Base-by-base conservation (phyloP, 176 grass and related monocot species). In the Oryza officinalis region DNA sequence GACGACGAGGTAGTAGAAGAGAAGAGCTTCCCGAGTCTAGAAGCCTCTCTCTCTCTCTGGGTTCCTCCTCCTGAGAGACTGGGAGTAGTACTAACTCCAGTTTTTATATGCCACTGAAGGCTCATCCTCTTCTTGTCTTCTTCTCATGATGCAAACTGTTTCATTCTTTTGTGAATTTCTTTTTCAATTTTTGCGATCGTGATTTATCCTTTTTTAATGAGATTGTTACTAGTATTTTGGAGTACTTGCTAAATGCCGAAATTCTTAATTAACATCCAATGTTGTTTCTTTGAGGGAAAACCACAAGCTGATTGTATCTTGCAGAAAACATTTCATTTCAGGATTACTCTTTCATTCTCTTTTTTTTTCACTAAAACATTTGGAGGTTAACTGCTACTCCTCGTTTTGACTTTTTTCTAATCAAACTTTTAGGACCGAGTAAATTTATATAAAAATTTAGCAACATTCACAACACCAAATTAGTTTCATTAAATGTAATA, bases 91-190 rank as follows among this genome's bases (percentile, higher is more conserved):
- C 35, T 33, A 33, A 33, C n/a, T 37, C 37, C 37, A 38, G 37
- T 38, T 38, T 72, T 45, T 86, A 46, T 83, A 20, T 69, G 67
- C 88, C 83, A 90, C 88, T 61, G 8, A 37, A 13, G 59, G 30
- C 67, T 68, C 63, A 87, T 90, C 84, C 68, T 83, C 44, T 75
- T 27, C 0, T 46, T 46, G 46, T 80, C 66, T 68, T 50, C 33
- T 6, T 11, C 26, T 13, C 3, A 23, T 54, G 8, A 27, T 63
- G 15, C 3, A 54, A 22, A 20, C 33, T 28, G 0, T 57, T 23
- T 27, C 23, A 23, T 12, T 65, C 25, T 69, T 60, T 77, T 40
- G 17, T 13, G 22, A 2, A 10, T 9, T 46, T 46, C 2, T 50
- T 77, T 26, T 17, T 45, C 14, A 3, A 20, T n/a, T 26, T 64